These are phyloP conservation scores for Calonectria montana DNA, from an alignment of 2,329 filamentous ascomycete species.

Conservation along the genomic window DNA sequence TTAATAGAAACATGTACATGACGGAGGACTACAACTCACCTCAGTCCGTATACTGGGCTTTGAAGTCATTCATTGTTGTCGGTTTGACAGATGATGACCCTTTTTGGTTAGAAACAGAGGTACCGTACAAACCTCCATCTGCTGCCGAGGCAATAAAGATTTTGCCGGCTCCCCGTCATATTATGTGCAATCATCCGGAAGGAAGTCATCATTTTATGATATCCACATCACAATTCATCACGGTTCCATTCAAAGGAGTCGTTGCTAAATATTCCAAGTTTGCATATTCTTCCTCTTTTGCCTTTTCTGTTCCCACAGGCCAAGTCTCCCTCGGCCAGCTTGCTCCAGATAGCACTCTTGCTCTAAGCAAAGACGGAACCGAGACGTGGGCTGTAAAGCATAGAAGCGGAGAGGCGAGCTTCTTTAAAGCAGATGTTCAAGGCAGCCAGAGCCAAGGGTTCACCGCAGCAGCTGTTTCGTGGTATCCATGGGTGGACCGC, in stretches of 20 bases:
- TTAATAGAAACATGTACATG: constrained; percentile 60
- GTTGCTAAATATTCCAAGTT: constrained; percentile 56
- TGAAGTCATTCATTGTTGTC: neutral
- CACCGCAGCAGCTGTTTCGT: constrained; percentile 18
- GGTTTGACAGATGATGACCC: neutral
- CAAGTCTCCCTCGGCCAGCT: constrained; percentile 31
- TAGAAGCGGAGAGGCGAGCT: constrained; percentile 23
- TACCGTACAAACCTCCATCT: neutral
- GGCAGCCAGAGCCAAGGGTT: neutral
- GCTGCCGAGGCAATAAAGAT: neutral
- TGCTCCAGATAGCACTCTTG: constrained; percentile 41
- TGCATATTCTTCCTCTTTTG: constrained; percentile 57
- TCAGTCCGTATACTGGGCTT: constrained; percentile 62
- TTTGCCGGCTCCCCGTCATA: constrained; percentile 50
- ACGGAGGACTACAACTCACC: constrained; percentile 67
- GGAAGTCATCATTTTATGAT: constrained; percentile 33
- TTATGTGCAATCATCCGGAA: constrained; percentile 49
- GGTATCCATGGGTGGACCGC: constrained; percentile 40
- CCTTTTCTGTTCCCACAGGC: constrained; percentile 53
- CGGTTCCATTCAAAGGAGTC: constrained; percentile 3
- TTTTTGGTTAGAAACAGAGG: constrained; percentile 10
- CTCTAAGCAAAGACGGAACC: constrained; percentile 37
- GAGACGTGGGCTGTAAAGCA: constrained; percentile 40
- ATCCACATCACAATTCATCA: constrained; percentile 22
- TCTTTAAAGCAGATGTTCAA: constrained; percentile 5